Base-by-base conservation (phyloP, 495 filamentous ascomycete genomes). In the Penicillium waksmanii region DNA sequence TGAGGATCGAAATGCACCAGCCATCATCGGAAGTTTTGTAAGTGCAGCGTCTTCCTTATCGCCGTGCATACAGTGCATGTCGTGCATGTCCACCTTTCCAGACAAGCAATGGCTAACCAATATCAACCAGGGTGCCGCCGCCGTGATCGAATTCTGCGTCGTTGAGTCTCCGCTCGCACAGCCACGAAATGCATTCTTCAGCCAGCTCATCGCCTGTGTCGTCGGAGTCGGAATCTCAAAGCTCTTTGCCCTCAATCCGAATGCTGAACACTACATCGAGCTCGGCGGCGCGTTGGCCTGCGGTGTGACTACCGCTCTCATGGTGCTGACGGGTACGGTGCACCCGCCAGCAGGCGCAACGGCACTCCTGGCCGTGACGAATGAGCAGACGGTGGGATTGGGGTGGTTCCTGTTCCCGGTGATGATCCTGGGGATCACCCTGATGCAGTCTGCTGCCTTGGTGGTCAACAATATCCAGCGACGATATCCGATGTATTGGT, bases 281-380 rank as follows among this genome's bases (percentile, higher is more conserved):
- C 67, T 96, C 0, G 88, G 83, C 0, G 90, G 84, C 18, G 84
- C 91, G 3, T 73, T 96, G 0, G 74, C 88, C 17, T 92, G 89
- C 55, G 90, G 85, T 1, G 66, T 83, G 23, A 82, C 92, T 0
- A 91, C 86, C 2, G 79, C 84, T 0, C 49, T 86, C 51, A 97
- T 96, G 93, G 78, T 82, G 1, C 60, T 92, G 10, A 95, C 91
- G 0, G 86, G 86, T 7, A 95, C 92, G 0, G 80, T 93, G 2
- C 89, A 97, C 66, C 93, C 93, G 6, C 93, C 93, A 0, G 93
- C 91, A 0, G 93, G 93, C 8, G 93, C 93, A 3, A 96, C 91
- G 0, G 91, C 93, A 0, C 73, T 97, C 1, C 75, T 96, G 18
- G 90, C 90, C 0, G 90, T 89, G 2, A 81, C 87, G 0, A 83